Percentiles rank a stretch among this genome's conserved stretches.
phyloP scores from a whole-genome alignment of 805 yeast species.

The Candida xiaguanensis region DNA sequence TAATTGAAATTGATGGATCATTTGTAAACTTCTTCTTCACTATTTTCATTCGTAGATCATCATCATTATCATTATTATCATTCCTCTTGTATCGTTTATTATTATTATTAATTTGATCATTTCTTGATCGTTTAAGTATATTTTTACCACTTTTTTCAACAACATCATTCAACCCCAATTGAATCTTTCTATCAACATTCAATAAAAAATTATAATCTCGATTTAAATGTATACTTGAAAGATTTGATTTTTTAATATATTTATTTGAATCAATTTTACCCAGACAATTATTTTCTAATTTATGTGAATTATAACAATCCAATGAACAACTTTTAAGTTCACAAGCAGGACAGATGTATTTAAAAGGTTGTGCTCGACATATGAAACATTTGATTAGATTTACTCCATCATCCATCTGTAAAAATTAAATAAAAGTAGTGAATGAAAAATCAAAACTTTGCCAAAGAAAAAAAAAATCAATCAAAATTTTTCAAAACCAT shows the following conservation, averaged over 20 bases:
- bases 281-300: slow-evolving; percentile 55
- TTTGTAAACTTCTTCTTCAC: slow-evolving; percentile 24
- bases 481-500: neutral
- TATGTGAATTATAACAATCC: slow-evolving; percentile 69
- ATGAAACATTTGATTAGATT: slow-evolving; percentile 21
- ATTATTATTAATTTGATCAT: slow-evolving; percentile 9
- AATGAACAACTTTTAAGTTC: slow-evolving; percentile 62
- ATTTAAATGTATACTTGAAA: slow-evolving; percentile 53
- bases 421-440: neutral
- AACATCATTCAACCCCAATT: slow-evolving; percentile 54
- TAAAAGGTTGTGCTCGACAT: slow-evolving; percentile 37
- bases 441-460: neutral
- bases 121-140: slow-evolving; percentile 29
- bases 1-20: slow-evolving; percentile 24
- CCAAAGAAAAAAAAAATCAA: neutral
- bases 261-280: slow-evolving; percentile 62
- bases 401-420: slow-evolving; percentile 1
- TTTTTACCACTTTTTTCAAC: slow-evolving; percentile 36
- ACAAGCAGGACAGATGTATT: slow-evolving; percentile 84
- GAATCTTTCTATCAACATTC: slow-evolving; percentile 54
- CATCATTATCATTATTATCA: slow-evolving; percentile 8
- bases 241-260: slow-evolving; percentile 48
- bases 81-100: slow-evolving; percentile 14
- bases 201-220: slow-evolving; percentile 79
- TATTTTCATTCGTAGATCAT: slow-evolving; percentile 21